phyloP scores from a whole-genome alignment of 805 yeast species.

The Kluyveromyces wickerhamii region DNA sequence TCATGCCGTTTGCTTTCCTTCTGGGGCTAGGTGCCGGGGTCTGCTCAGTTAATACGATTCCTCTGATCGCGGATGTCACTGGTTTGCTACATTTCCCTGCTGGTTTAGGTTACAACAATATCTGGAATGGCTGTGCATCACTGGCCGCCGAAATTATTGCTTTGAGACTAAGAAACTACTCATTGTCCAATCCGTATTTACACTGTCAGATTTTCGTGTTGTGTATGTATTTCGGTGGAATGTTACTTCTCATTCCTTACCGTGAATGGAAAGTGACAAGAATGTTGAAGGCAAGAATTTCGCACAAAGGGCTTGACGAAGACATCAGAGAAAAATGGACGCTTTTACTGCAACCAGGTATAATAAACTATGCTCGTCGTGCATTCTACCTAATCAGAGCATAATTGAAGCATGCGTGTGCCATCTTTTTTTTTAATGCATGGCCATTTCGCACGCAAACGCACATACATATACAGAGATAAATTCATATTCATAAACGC shows the following conservation, averaged over 20 bases:
- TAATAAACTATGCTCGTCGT: constrained; percentile 6
- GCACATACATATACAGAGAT: no score
- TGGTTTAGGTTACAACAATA: constrained; percentile 22
- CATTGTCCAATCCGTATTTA: constrained; percentile 33
- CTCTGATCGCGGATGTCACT: constrained; percentile 29
- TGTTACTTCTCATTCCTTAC: constrained; percentile 47
- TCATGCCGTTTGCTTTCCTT: constrained; percentile 31
- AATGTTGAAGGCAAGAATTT: constrained; percentile 5
- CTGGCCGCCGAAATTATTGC: constrained; percentile 43
- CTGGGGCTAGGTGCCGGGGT: constrained; percentile 35
- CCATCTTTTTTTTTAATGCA: no score
- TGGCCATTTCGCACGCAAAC: no score
- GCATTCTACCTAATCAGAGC: constrained; percentile 6
- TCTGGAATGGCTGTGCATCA: constrained; percentile 20
- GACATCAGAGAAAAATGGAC: neutral
- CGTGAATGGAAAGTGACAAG: constrained; percentile 12
- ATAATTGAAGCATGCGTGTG: no score
- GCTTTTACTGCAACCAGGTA: constrained; percentile 2
- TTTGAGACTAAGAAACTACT: constrained; percentile 30
- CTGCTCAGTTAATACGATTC: constrained; percentile 24
- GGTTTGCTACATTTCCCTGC: constrained; percentile 28
- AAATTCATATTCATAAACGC: no score
- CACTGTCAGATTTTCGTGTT: constrained; percentile 49
- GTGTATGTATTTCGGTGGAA: constrained; percentile 30
- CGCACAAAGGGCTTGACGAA: constrained; percentile 1